Evolutionary conservation across 805 yeast species (phyloP).

Genomic region (Lipomyces chichibuensis): DNA sequence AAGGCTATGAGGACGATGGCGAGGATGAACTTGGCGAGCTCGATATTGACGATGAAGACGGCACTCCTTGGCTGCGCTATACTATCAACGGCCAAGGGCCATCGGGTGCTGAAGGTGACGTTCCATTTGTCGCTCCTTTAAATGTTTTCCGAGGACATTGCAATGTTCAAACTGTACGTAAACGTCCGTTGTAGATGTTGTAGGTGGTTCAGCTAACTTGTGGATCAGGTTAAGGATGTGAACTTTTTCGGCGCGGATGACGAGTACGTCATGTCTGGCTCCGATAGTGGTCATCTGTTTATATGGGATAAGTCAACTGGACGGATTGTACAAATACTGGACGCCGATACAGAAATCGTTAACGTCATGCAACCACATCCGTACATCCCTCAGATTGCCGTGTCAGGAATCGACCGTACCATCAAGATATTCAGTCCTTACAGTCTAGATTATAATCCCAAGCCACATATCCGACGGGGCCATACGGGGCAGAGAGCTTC

Average conservation of each 20-base stretch:
- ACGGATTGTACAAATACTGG: constrained; percentile 26
- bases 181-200: neutral
- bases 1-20: constrained; percentile 7
- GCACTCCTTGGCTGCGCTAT: constrained; percentile 15
- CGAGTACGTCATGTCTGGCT: constrained; percentile 36
- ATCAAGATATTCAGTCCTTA: constrained; percentile 33
- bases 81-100: neutral
- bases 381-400: constrained; percentile 33
- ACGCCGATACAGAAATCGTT: constrained; percentile 32
- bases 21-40: constrained; percentile 1
- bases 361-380: constrained; percentile 35
- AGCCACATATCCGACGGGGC: neutral
- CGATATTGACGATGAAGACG: constrained; percentile 18
- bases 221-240: constrained; percentile 28
- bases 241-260: constrained; percentile 33
- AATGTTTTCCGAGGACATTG: constrained; percentile 24
- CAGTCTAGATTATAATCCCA: constrained; percentile 24
- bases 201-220: neutral
- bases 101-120: constrained; percentile 7
- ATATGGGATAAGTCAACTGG: constrained; percentile 31
- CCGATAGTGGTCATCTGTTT: constrained; percentile 35
- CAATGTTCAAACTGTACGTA: constrained; percentile 30
- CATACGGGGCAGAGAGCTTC: neutral
- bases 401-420: constrained; percentile 34
- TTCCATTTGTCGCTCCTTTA: constrained; percentile 19